Evolutionary conservation across 495 filamentous ascomycete genomes (phyloP).

Genomic region (Podospora sp.): DNA sequence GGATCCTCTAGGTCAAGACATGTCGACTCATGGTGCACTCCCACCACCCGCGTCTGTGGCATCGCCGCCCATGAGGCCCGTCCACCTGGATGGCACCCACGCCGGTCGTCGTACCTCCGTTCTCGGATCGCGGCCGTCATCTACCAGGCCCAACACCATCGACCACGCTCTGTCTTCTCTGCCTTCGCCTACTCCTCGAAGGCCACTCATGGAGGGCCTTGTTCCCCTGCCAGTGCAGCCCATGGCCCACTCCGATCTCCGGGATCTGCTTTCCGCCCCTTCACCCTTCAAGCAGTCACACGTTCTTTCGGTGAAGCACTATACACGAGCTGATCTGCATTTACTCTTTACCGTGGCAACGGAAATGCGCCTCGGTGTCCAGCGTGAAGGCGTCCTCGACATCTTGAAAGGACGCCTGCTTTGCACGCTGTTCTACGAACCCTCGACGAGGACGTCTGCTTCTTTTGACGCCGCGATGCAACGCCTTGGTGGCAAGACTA

Average conservation of each 20-base stretch:
- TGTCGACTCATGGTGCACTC: slow-evolving; percentile 69
- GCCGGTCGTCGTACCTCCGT: slow-evolving; percentile 29
- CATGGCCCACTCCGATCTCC: slow-evolving; percentile 48
- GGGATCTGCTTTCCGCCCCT: slow-evolving; percentile 67
- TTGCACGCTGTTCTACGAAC: slow-evolving; percentile 94
- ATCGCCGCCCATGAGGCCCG: slow-evolving; percentile 52
- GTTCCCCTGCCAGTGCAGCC: slow-evolving; percentile 50
- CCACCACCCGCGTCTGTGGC: slow-evolving; percentile 46
- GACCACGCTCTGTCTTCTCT: slow-evolving; percentile 26
- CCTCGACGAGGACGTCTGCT: slow-evolving; percentile 90
- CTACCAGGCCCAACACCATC: slow-evolving; percentile 23
- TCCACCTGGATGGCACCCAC: slow-evolving; percentile 29
- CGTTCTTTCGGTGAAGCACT: slow-evolving; percentile 87
- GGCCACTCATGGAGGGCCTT: slow-evolving; percentile 51
- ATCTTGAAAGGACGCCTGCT: slow-evolving; percentile 83
- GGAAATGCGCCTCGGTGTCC: slow-evolving; percentile 92
- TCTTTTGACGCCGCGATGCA: slow-evolving; percentile 99
- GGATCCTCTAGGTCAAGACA: slow-evolving; percentile 66
- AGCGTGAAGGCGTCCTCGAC: slow-evolving; percentile 85
- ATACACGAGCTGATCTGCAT: slow-evolving; percentile 82
- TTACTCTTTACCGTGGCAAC: slow-evolving; percentile 93
- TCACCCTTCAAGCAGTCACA: slow-evolving; percentile 86
- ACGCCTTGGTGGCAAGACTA: slow-evolving; percentile 81
- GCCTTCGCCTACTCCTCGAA: slow-evolving; percentile 21
- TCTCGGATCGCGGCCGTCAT: slow-evolving; percentile 23